These are phyloP conservation scores for Pisolithus orientalis DNA, from an alignment of 768 basidiomycete genomes.

Conservation along the genomic window DNA sequence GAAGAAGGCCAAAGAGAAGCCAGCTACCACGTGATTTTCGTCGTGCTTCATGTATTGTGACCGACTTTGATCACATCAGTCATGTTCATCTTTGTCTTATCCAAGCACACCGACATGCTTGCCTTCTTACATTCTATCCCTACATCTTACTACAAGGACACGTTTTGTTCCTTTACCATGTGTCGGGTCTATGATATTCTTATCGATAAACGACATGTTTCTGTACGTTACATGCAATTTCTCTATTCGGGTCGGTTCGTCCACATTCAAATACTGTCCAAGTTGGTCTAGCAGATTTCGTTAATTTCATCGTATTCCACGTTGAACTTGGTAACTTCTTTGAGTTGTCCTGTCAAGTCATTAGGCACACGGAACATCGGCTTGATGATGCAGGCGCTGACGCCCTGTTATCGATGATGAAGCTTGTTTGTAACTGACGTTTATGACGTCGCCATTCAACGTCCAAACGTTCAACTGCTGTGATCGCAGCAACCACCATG, in stretches of 20 bases:
- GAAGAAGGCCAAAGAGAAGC: constrained; percentile 69
- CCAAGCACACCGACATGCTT: neutral
- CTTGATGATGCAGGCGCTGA: too few species aligned
- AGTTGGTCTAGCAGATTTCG: constrained; percentile 4
- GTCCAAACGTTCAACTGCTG: too few species aligned
- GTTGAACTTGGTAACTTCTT: constrained; percentile 6
- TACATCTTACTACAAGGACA: constrained; percentile 6
- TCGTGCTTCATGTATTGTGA: neutral
- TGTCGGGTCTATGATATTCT: constrained; percentile 19
- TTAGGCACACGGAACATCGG: too few species aligned
- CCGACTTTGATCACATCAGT: too few species aligned
- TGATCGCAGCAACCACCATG: too few species aligned
- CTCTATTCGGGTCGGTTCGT: constrained; percentile 7
- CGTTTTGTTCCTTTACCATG: constrained; percentile 16
- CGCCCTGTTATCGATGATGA: too few species aligned
- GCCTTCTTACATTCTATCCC: constrained; percentile 1
- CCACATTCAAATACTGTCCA: neutral
- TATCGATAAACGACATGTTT: constrained; percentile 27
- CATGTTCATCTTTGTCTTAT: too few species aligned
- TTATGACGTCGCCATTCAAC: too few species aligned
- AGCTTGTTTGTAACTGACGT: too few species aligned
- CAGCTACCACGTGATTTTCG: constrained; percentile 22
- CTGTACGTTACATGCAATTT: constrained; percentile 12
- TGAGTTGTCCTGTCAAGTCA: too few species aligned
- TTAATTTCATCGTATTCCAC: constrained; percentile 11